Conservation (phyloP, 225 moss, liverwort and hornwort species). For the Asterella californica region DNA sequence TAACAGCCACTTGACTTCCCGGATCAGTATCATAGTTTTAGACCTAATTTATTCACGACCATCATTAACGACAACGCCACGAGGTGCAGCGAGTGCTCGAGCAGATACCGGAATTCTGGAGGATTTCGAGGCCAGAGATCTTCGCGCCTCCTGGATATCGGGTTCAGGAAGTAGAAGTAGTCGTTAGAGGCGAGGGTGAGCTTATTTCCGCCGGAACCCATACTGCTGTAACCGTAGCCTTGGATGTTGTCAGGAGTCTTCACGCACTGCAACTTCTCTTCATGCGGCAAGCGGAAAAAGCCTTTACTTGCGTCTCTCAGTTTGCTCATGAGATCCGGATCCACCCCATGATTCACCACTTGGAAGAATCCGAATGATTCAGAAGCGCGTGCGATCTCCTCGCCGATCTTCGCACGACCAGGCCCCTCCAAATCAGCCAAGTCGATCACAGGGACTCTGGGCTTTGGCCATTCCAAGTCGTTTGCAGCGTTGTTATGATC, state of each 20-base stretch:
- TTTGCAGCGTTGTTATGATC: neutral
- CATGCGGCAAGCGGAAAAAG: neutral
- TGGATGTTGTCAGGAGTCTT: constrained; percentile 1
- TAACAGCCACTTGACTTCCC: too few relatives aligned
- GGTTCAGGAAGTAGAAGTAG: constrained; percentile 9
- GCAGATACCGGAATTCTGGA: constrained; percentile 6
- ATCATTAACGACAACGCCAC: too few relatives aligned
- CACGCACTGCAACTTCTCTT: neutral
- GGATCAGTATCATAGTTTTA: too few relatives aligned
- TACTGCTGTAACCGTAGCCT: neutral
- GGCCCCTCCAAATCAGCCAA: constrained; percentile 21
- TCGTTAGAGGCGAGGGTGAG: constrained; percentile 9
- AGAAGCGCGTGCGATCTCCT: constrained; percentile 35
- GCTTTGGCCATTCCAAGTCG: too few relatives aligned
- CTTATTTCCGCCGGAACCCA: neutral
- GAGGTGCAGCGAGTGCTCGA: too few relatives aligned
- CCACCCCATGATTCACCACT: constrained; percentile 58
- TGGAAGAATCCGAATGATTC: constrained; percentile 56
- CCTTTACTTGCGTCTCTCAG: neutral
- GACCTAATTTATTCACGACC: too few relatives aligned
- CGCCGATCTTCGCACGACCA: neutral
- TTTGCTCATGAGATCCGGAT: constrained; percentile 29
- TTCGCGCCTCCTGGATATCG: neutral
- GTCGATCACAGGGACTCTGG: constrained; percentile 44
- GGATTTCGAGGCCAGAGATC: constrained; percentile 10